A percentile compares a stretch with the other conserved stretches of the same genome.
Evolutionary conservation across 208 protist species (phyloP).

Genomic region (Crithidia acanthocephali): DNA sequence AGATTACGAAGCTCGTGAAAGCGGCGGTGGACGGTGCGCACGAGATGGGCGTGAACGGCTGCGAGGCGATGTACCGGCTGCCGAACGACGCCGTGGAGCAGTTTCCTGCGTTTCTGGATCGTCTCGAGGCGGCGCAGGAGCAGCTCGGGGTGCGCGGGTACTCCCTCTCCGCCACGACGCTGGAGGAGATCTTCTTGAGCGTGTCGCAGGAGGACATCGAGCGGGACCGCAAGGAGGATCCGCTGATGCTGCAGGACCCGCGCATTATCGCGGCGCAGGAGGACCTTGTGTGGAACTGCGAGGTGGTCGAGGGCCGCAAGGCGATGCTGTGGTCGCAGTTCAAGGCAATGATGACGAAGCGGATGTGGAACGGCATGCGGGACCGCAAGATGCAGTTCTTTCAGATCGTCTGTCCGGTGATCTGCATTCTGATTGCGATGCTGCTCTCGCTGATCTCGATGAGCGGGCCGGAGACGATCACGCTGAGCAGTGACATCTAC

Average conservation of each 20-base stretch:
- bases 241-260: slow-evolving; percentile 3
- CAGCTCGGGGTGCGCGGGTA: slow-evolving; percentile 48
- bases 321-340: slow-evolving; percentile 48
- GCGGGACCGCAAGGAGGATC: not conserved
- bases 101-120: slow-evolving; percentile 44
- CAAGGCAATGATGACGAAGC: slow-evolving; percentile 58
- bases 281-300: slow-evolving; percentile 23
- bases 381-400: slow-evolving; percentile 72
- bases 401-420: slow-evolving; percentile 74
- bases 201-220: slow-evolving; percentile 43
- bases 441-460: slow-evolving; percentile 47
- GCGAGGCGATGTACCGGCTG: slow-evolving; percentile 52
- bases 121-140: slow-evolving; percentile 35
- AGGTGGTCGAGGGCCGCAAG: slow-evolving; percentile 23
- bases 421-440: slow-evolving; percentile 72
- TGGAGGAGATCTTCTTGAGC: slow-evolving; percentile 84
- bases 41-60: slow-evolving; percentile 13
- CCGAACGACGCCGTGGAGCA: slow-evolving; percentile 23
- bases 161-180: slow-evolving; percentile 58
- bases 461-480: slow-evolving; percentile 12
- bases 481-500: slow-evolving; percentile 34
- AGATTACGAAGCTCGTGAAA: slow-evolving; percentile 35
- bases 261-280: slow-evolving; percentile 30
- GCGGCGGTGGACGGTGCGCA: slow-evolving; percentile 28
- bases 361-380: slow-evolving; percentile 50